Evolutionary conservation across 2,329 filamentous ascomycete genomes (phyloP).

Genomic region (Verticillium nonalfalfae): DNA sequence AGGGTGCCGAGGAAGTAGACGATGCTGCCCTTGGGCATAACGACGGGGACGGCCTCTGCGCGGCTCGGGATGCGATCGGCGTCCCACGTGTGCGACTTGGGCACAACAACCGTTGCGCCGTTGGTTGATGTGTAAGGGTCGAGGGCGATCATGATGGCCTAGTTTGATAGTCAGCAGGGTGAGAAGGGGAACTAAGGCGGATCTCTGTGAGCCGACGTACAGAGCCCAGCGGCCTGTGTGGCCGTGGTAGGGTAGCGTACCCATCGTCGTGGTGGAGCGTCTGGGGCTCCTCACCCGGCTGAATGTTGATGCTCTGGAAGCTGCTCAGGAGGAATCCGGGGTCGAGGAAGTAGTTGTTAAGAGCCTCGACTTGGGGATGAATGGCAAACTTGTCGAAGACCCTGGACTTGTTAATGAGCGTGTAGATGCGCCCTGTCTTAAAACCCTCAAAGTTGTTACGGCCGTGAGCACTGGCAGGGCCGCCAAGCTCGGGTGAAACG

Average conservation of each 20-base stretch:
- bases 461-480: slow-evolving; percentile 10
- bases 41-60: slow-evolving; percentile 21
- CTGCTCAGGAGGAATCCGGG: slow-evolving; percentile 25
- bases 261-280: slow-evolving; percentile 25
- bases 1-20: slow-evolving; percentile 26
- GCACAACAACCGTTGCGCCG: slow-evolving; percentile 27
- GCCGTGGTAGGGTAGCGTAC: slow-evolving; percentile 22
- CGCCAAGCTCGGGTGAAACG: too few species aligned
- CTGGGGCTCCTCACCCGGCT: slow-evolving; percentile 29
- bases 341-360: slow-evolving; percentile 33
- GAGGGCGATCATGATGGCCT: slow-evolving; percentile 22
- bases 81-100: slow-evolving; percentile 26
- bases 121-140: slow-evolving; percentile 24
- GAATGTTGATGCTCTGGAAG: slow-evolving; percentile 29
- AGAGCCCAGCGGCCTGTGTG: slow-evolving; percentile 23
- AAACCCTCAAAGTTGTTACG: slow-evolving; percentile 29
- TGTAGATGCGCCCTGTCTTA: slow-evolving; percentile 29
- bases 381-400: slow-evolving; percentile 28
- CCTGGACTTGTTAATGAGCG: slow-evolving; percentile 28
- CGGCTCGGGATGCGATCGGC: slow-evolving; percentile 13
- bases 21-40: slow-evolving; percentile 27
- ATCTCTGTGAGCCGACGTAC: slow-evolving; percentile 10
- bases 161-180: neutral
- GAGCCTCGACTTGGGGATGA: slow-evolving; percentile 24
- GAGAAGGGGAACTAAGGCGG: neutral